Base-by-base conservation (phyloP, 2,329 filamentous ascomycete genomes). In the Alternaria tenuissima region DNA sequence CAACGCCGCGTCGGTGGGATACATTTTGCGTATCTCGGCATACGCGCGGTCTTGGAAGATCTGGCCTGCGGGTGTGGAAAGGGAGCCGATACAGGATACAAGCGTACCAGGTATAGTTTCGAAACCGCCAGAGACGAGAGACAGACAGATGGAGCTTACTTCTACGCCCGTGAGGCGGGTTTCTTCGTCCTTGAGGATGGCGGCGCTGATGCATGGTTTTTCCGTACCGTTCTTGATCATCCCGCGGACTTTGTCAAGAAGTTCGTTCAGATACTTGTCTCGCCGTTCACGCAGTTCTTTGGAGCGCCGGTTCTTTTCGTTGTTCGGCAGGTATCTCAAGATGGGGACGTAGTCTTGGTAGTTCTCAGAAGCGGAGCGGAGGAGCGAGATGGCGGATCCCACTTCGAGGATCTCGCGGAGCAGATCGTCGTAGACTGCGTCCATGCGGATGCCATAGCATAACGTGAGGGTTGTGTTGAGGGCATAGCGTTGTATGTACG, bases 371-470 rank as follows among this genome's bases (percentile, higher is more conserved):
- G 84, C 83, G 54, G 80, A 83, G 5, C 84, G 79, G 3, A 86
- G 70, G 1, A 85, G 75, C 2, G 79, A 82, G 48, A 86, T 86
- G 0, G 83, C 82, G 0, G 81, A 84, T 1, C 83, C 84, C 4
- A 86, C 84, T 59, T 86, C 75, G 0, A 86, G 75, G 36, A 86
- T 85, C 68, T 86, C 84, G 4, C 83, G 78, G 8, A 86, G 72
- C 47, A 86, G 73, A 1, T 79, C 78, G 53, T 86, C 85, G 63
- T 84, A 85, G 0, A 85, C 81, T 5, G 75, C 79, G 65, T 86
- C 83, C 84, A 86, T 86, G 2, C 84, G 80, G 39, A 85, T 85
- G 0, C 84, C 84, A 52, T 86, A 86, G 66, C 83, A 85, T 1
- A 86, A 78, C 0, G 84, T 86, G 18, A 86, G 71, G 0, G 83